These are phyloP conservation scores for Lithohypha guttulata DNA, from an alignment of 2,329 filamentous ascomycete genomes.

Conservation along the genomic window DNA sequence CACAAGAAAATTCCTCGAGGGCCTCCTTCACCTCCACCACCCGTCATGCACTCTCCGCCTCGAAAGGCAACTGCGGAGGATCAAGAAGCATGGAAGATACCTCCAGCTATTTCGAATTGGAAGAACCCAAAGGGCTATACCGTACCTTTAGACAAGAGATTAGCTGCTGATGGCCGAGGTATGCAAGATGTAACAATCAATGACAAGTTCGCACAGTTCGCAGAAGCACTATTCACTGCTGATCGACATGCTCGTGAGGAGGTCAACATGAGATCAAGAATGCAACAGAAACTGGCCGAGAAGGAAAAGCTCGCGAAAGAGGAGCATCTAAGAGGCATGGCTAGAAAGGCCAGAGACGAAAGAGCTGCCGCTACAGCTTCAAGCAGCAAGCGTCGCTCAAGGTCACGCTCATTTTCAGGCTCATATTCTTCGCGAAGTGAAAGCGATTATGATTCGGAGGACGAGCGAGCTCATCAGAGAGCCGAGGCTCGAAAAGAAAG, in stretches of 20 bases:
- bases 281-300: conserved; percentile 93
- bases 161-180: conserved; percentile 85
- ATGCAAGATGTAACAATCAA: conserved; percentile 93
- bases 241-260: conserved; percentile 93
- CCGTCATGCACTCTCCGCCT: conserved; percentile 88
- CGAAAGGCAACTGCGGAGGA: conserved; percentile 93
- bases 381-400: conserved; percentile 34
- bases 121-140: conserved; percentile 99
- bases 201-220: conserved; percentile 95
- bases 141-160: conserved; percentile 84
- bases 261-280: conserved; percentile 78
- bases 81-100: conserved; percentile 90
- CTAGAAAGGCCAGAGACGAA: conserved; percentile 85
- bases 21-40: conserved; percentile 82
- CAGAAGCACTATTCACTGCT: conserved; percentile 86
- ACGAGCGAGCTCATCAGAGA: conserved; percentile 64
- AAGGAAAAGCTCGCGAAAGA: conserved; percentile 95
- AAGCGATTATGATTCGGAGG: conserved; percentile 25
- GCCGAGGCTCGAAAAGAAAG: conserved; percentile 68
- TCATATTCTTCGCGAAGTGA: conserved; percentile 28
- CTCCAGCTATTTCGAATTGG: conserved; percentile 90
- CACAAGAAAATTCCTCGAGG: conserved; percentile 92
- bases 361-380: conserved; percentile 39
- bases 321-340: conserved; percentile 75
- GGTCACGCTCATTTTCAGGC: conserved; percentile 22